Conservation (phyloP, 2,329 filamentous ascomycete genomes). For the Dactylellina leptospora region DNA sequence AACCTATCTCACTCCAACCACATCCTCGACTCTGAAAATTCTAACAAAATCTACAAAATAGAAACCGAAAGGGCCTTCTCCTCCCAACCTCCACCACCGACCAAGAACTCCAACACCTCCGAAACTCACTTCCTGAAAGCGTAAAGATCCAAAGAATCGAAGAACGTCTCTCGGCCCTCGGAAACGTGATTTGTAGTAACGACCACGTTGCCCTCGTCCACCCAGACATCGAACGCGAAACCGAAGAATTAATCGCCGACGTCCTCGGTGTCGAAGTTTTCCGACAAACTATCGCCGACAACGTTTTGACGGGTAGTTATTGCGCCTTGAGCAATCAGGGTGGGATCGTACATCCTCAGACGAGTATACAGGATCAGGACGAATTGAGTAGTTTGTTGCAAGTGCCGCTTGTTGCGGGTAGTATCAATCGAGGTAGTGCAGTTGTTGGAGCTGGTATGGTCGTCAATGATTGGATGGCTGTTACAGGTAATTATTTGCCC, state of each 20-base stretch:
- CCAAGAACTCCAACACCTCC: conserved; percentile 96
- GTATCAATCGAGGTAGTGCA: conserved; percentile 88
- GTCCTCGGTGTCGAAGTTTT: conserved; percentile 89
- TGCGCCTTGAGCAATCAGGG: conserved; percentile 97
- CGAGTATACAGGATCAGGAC: conserved; percentile 95
- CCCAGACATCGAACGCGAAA: conserved; percentile 95
- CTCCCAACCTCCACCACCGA: conserved; percentile 96
- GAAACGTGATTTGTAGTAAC: conserved; percentile 95
- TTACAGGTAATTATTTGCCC: conserved; percentile 66
- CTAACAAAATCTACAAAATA: conserved; percentile 58
- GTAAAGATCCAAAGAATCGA: conserved; percentile 98
- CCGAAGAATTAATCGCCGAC: conserved; percentile 97
- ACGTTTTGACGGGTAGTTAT: conserved; percentile 94
- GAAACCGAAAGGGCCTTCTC: conserved; percentile 94
- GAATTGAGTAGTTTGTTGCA: conserved; percentile 92
- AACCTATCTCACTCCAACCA: conserved; percentile 28
- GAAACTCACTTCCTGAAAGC: conserved; percentile 88
- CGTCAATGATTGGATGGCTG: conserved; percentile 96
- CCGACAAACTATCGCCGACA: conserved; percentile 93
- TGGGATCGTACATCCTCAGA: conserved; percentile 96
- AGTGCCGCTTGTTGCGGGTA: conserved; percentile 92
- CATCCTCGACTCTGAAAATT: background rate
- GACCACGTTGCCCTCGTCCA: conserved; percentile 97
- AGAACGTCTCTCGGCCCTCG: conserved; percentile 91
- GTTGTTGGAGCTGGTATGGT: conserved; percentile 98